Conservation (phyloP, 108 stramenopile species). For the Fistulifera solaris region DNA sequence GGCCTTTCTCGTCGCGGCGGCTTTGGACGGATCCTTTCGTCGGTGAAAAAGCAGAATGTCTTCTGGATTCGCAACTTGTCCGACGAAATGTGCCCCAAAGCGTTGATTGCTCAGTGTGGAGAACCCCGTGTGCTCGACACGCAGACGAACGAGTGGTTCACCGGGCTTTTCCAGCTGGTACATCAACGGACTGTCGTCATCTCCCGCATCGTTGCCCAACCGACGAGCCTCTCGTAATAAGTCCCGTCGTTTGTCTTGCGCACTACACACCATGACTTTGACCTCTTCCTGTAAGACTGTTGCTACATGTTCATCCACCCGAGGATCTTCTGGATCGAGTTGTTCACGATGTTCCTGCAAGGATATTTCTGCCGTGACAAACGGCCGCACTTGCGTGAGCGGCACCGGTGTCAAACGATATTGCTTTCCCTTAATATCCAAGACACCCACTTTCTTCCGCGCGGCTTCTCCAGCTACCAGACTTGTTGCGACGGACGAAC, state of each 20-base stretch:
- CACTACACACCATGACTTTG: constrained; percentile 50
- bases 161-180: constrained; percentile 58
- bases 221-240: constrained; percentile 25
- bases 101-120: constrained; percentile 85
- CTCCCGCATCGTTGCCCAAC: constrained; percentile 20
- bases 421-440: constrained; percentile 66
- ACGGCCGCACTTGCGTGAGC: constrained; percentile 71
- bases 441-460: constrained; percentile 81
- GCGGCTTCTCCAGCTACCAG: constrained; percentile 77
- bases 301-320: constrained; percentile 62
- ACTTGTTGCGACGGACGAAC: constrained; percentile 89
- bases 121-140: constrained; percentile 94
- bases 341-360: constrained; percentile 31
- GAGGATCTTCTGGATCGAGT: constrained; percentile 72
- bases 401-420: constrained; percentile 73
- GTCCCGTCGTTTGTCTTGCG: constrained; percentile 24
- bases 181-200: constrained; percentile 25
- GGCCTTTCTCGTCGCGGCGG: constrained; percentile 9
- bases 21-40: constrained; percentile 22
- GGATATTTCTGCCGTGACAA: constrained; percentile 60
- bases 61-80: constrained; percentile 82
- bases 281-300: constrained; percentile 54
- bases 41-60: constrained; percentile 84
- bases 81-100: constrained; percentile 85
- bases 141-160: constrained; percentile 84